Conservation (phyloP, 441 rosid species). For the Sinapis alba region DNA sequence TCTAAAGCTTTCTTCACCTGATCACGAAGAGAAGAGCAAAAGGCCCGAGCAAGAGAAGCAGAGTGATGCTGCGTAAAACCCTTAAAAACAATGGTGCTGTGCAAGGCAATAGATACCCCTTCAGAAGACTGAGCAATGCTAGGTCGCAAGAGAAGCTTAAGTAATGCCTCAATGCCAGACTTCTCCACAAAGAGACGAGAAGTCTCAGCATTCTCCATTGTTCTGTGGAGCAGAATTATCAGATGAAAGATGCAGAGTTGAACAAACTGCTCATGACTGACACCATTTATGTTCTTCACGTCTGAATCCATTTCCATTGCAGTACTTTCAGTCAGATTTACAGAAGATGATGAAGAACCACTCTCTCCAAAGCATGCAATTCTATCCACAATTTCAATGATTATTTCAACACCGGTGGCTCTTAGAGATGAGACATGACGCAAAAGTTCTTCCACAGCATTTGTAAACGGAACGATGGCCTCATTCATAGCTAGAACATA, state of each 20-base stretch:
- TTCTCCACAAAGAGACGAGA: constrained; percentile 97
- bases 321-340: constrained; percentile 55
- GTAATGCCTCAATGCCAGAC: constrained; percentile 89
- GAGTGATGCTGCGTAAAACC: constrained; percentile 97
- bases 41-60: constrained; percentile 87
- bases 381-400: constrained; percentile 84
- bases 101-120: constrained; percentile 95
- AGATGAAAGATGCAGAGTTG: constrained; percentile 92
- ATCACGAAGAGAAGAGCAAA: constrained; percentile 81
- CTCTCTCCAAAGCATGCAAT: constrained; percentile 69
- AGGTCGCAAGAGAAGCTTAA: constrained; percentile 85
- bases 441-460: constrained; percentile 97
- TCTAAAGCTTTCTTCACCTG: constrained; percentile 75
- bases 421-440: constrained; percentile 95
- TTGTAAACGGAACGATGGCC: constrained; percentile 93
- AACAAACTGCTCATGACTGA: constrained; percentile 84
- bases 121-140: constrained; percentile 95
- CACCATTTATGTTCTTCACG: constrained; percentile 60
- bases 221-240: constrained; percentile 95
- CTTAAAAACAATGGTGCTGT: constrained; percentile 98
- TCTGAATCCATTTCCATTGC: constrained; percentile 97
- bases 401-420: constrained; percentile 87
- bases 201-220: constrained; percentile 95
- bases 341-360: constrained; percentile 53
- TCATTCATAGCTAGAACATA: constrained; percentile 94